Percentiles rank a stretch among this genome's conserved stretches.
phyloP scores from a whole-genome alignment of 345 rosid species.

The Acer yangbiense region DNA sequence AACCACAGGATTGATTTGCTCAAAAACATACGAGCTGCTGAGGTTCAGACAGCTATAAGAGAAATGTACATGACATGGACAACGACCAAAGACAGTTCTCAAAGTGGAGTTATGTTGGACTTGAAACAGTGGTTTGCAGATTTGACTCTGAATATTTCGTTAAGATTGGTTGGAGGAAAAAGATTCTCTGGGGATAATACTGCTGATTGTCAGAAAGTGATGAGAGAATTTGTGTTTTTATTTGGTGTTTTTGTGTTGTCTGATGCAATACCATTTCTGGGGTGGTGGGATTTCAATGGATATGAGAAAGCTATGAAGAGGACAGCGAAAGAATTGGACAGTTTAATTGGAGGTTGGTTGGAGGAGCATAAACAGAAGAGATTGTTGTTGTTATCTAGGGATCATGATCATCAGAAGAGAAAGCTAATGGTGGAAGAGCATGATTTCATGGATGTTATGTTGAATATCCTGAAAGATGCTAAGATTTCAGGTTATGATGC shows the following conservation, averaged over 20 bases:
- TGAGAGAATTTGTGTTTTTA: conserved; percentile 16
- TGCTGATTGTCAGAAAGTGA: background rate
- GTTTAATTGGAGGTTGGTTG: conserved; percentile 20
- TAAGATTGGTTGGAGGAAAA: conserved; percentile 41
- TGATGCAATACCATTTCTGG: conserved; percentile 28
- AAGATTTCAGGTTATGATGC: conserved; percentile 18
- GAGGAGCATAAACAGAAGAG: conserved; percentile 30
- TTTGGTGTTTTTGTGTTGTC: conserved; percentile 20
- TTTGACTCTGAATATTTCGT: conserved; percentile 27
- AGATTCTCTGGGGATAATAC: conserved; percentile 13
- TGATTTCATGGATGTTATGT: conserved; percentile 30
- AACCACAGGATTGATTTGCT: conserved; percentile 26
- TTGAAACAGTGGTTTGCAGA: conserved; percentile 37
- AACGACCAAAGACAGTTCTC: background rate
- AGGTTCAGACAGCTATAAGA: conserved; percentile 21
- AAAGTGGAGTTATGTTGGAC: conserved; percentile 33
- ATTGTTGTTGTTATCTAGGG: background rate
- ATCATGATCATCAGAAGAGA: no score
- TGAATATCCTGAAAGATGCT: conserved; percentile 15
- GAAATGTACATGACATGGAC: conserved; percentile 30
- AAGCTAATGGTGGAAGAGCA: background rate
- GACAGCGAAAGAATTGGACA: conserved; percentile 32
- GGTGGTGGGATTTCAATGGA: conserved; percentile 28
- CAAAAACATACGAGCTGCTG: conserved; percentile 27
- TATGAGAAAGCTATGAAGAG: conserved; percentile 35